Percentiles rank a stretch among this genome's conserved stretches.
These are phyloP conservation scores for Syncephalastrum sp. DNA, from an alignment of 371 early-diverging fungal genomes.

Conservation along the genomic window DNA sequence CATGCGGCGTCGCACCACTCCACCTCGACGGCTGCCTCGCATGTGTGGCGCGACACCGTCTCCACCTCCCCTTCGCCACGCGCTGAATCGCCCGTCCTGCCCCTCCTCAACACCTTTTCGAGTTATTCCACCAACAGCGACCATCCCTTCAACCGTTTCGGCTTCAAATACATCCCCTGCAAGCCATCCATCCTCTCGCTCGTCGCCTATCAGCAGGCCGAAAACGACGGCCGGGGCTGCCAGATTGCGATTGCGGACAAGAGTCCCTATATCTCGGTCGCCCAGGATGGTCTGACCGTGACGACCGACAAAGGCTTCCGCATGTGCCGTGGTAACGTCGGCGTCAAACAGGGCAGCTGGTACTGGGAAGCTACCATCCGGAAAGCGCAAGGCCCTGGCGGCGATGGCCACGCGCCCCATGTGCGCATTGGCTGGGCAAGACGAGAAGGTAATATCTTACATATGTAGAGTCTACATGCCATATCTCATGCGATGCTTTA, in stretches of 20 bases:
- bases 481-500: no score
- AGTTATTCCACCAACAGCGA: constrained; percentile 29
- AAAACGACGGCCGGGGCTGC: constrained; percentile 42
- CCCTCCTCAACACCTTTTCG: constrained; percentile 23
- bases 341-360: constrained; percentile 69
- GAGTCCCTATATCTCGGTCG: constrained; percentile 65
- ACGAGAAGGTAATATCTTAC: constrained; percentile 49
- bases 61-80: constrained; percentile 30
- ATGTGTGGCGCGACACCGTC: no score
- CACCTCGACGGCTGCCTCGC: no score
- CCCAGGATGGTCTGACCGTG: constrained; percentile 58
- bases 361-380: constrained; percentile 65
- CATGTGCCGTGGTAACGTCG: constrained; percentile 67
- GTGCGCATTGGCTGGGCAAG: constrained; percentile 70
- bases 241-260: constrained; percentile 62
- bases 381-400: constrained; percentile 36
- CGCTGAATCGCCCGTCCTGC: constrained; percentile 29
- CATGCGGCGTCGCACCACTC: no score
- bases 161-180: constrained; percentile 67
- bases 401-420: constrained; percentile 56
- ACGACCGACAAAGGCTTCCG: constrained; percentile 70
- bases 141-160: constrained; percentile 52
- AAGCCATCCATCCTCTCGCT: constrained; percentile 49
- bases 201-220: constrained; percentile 56
- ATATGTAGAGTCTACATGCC: no score